Evolutionary conservation across 306 rosid species (phyloP), one percentile per base, ranked within the genome.

Genomic region (Prunus mume): DNA sequence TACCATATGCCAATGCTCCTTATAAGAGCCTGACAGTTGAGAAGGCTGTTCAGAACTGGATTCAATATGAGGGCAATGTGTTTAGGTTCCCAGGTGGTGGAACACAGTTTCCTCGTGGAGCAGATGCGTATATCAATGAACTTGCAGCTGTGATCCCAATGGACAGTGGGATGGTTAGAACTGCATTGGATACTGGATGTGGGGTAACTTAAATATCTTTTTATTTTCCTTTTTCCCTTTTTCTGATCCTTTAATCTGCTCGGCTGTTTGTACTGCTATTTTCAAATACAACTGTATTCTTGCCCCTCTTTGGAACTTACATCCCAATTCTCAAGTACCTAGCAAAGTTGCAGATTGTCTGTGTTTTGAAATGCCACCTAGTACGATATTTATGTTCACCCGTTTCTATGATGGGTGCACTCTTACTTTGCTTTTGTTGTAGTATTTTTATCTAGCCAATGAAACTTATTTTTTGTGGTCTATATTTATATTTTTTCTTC

Each of bases 1-100:
- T 92, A 5, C 96, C 96, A 2, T 92, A 51, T 82, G 91, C 92
- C 18, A 92, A 90, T 83, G 97, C 88, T 0, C 93, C 97, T 77
- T 86, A 92, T 79, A 92, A 85, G 80, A 88, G 93, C 76, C 69
- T 92, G 84, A 88, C 96, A 20, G 91, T 92, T 65, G 97, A 90
- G 86, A 92, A 92, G 88, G 97, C 97, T 76, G 89, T 88, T 61
- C 96, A 92, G 82, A 92, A 92, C 78, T 92, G 97, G 97, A 88
- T 90, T 79, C 96, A 88, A 65, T 90, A 87, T 54, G 97, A 90
- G 83, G 97, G 97, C 63, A 87, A 84, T 79, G 92, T 92, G 73
- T 90, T 92, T 79, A 88, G 87, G 86, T 92, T 92, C 74, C 96
- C 97, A 0, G 92, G 96, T 80, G 96, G 97, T 49, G 96, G 97